Evolutionary conservation across 306 rosid genomes (phyloP).

Genomic region (Dicorynia guianensis): DNA sequence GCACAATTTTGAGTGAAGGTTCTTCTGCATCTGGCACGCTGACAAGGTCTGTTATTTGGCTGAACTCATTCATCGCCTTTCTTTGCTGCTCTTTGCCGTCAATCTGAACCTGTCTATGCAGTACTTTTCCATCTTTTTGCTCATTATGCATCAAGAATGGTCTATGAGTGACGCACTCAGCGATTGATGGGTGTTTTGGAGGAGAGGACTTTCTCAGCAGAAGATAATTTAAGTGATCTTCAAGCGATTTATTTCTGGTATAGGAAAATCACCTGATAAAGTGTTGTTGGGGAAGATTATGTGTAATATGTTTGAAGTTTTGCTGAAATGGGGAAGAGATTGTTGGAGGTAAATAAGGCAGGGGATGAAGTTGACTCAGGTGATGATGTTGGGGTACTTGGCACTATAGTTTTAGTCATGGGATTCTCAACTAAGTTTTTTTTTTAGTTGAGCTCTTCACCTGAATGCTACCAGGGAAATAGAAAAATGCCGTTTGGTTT

Average conservation of each 20-base stretch:
- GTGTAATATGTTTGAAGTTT: conserved; percentile 63
- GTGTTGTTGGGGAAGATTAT: conserved; percentile 75
- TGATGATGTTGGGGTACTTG: conserved; percentile 52
- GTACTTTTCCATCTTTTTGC: conserved; percentile 67
- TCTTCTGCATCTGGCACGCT: conserved; percentile 96
- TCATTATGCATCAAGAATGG: conserved; percentile 97
- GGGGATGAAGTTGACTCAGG: conserved; percentile 59
- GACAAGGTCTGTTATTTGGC: conserved; percentile 75
- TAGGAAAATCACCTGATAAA: conserved; percentile 66
- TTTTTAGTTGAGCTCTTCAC: conserved; percentile 77
- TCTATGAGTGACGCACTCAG: conserved; percentile 69
- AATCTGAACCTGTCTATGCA: conserved; percentile 58
- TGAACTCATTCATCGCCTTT: conserved; percentile 68
- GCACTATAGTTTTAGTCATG: conserved; percentile 61
- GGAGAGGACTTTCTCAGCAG: conserved; percentile 56
- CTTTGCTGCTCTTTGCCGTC: conserved; percentile 58
- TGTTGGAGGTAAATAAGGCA: conserved; percentile 65
- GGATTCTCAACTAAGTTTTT: conserved; percentile 66
- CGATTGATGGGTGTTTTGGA: conserved; percentile 51
- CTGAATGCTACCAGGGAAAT: conserved; percentile 82
- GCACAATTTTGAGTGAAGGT: too few relatives aligned
- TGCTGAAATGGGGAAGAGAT: conserved; percentile 64
- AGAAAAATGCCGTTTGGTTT: too few relatives aligned
- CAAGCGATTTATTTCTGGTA: conserved; percentile 56
- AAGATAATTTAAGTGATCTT: conserved; percentile 66